A percentile compares a stretch with the other conserved stretches of the same genome.
These are phyloP conservation scores for Cyphellophora attinorum DNA, from an alignment of 2,329 filamentous ascomycete genomes.

Conservation along the genomic window DNA sequence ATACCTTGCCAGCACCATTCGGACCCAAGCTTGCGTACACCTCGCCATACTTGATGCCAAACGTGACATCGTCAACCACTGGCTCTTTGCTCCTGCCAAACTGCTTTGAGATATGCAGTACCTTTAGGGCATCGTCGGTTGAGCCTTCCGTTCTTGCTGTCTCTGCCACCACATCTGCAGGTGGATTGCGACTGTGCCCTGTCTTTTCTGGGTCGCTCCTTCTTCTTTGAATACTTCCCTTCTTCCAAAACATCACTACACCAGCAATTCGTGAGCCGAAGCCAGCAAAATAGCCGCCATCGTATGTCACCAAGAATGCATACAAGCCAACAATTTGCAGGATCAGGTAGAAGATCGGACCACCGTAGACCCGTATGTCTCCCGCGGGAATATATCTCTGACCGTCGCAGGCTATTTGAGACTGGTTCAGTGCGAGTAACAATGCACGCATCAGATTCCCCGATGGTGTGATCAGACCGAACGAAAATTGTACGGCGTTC, in stretches of 20 bases:
- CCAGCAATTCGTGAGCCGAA: no score
- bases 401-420: constrained; percentile 8
- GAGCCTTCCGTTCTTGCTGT: constrained; percentile 3
- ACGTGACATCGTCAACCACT: constrained; percentile 26
- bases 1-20: constrained; percentile 39
- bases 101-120: constrained; percentile 11
- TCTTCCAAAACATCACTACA: no score
- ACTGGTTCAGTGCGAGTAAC: constrained; percentile 13
- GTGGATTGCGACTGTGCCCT: background rate
- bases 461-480: constrained; percentile 11
- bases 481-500: constrained; percentile 10
- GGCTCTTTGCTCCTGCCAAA: no score
- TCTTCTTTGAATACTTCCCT: no score
- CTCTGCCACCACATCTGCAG: constrained; percentile 17
- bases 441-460: constrained; percentile 11
- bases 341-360: constrained; percentile 12
- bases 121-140: constrained; percentile 6
- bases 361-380: constrained; percentile 9
- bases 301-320: constrained; percentile 8
- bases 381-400: constrained; percentile 3
- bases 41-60: constrained; percentile 29
- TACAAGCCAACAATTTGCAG: constrained; percentile 10
- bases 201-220: no score
- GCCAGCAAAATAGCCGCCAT: constrained; percentile 5
- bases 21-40: constrained; percentile 38